Base-by-base conservation (phyloP, 345 rosid genomes). In the Schrenkiella parvula region DNA sequence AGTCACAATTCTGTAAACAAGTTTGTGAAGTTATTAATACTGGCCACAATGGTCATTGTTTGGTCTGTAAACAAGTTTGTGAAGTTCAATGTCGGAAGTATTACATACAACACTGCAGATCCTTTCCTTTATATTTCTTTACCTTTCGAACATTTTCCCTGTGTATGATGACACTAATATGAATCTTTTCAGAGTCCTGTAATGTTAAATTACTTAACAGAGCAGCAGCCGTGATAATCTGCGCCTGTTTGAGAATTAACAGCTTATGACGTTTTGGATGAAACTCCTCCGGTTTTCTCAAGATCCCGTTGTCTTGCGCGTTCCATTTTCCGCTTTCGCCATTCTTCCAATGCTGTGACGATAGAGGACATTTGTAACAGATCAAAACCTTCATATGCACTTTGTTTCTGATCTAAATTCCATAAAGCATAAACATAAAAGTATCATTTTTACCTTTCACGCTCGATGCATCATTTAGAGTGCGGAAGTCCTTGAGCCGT, bases 301-400 rank as follows among this genome's bases (percentile, higher is more conserved):
- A 80, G 75, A 68, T 81, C 81, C 12, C 93, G 83, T 61, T 70
- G 87, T 78, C 90, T 85, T 1, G 95, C 97, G 56, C 95, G 80
- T 54, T 90, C 95, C 88, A 93, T 90, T 83, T 88, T 93, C 74
- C 93, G 78, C 76, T 86, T 90, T 15, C 93, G 85, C 97, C 98
- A 93, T 73, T 90, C 93, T 78, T 90, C 98, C 32, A 88, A 66
- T 66, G 98, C 97, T 90, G 86, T 32, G 35, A 9, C 8, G 46
- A 47, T 12, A 32, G 4, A 74, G 8, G 61, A 13, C 57, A 68
- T 21, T 11, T 67, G 28, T 55, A 6, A 60, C 37, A 48, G 19
- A 60, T 52, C 63, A 23, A 42, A 62, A 69, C 44, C 50, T 51
- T 43, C 10, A 2, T 29, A 9, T 12, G 29, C 28, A n/a, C 18